Evolutionary conservation across 139 green algal genomes (phyloP).

Genomic region (Asterochloris sp.): DNA sequence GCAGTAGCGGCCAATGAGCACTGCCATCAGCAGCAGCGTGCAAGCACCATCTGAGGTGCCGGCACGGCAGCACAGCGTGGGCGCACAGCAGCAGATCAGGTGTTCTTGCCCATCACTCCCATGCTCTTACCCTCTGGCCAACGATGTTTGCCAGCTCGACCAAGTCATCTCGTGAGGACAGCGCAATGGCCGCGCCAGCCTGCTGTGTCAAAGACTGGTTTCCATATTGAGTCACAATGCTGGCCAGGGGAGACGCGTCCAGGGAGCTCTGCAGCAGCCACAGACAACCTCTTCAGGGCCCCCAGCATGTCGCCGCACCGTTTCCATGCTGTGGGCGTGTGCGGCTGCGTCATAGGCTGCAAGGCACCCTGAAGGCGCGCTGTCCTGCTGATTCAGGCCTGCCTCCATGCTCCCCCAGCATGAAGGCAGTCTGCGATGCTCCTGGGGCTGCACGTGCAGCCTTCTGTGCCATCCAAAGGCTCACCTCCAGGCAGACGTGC

Average conservation of each 20-base stretch:
- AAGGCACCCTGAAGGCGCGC: neutral
- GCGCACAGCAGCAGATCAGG: neutral
- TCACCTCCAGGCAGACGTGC: neutral
- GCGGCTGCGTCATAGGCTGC: no score
- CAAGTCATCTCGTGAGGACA: neutral
- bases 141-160: neutral
- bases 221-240: neutral
- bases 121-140: neutral
- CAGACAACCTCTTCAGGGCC: neutral
- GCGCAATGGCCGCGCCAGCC: neutral
- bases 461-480: no score
- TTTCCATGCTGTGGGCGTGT: neutral
- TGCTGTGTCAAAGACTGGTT: neutral
- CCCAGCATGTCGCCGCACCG: neutral
- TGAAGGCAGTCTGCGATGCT: no score
- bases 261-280: neutral
- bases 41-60: neutral
- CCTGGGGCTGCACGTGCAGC: no score
- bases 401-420: no score
- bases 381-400: neutral
- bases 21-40: neutral
- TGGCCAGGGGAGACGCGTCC: neutral
- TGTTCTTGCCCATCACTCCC: no score
- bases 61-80: neutral
- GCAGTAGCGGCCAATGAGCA: neutral